A percentile compares a stretch with the other conserved stretches of the same genome.
Evolutionary conservation across 2,329 filamentous ascomycete species (phyloP).

Genomic region (Penicillium nordicum): DNA sequence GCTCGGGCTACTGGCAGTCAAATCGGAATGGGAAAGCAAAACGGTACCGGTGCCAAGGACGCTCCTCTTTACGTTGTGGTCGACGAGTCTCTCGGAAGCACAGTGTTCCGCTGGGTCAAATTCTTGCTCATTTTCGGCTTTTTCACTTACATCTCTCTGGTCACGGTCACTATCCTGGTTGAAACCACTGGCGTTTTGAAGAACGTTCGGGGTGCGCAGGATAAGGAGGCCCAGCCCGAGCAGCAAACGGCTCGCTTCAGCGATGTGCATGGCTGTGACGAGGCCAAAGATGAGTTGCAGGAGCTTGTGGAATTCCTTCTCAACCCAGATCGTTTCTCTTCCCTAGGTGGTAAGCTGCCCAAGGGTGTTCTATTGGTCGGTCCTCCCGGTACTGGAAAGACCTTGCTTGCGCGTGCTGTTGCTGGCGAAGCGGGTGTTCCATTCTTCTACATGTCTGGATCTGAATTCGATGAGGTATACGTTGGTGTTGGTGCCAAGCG

Average conservation of each 20-base stretch:
- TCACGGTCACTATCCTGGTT: constrained; percentile 75
- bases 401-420: constrained; percentile 87
- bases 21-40: constrained; percentile 49
- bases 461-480: constrained; percentile 97
- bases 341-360: constrained; percentile 90
- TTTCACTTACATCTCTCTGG: constrained; percentile 72
- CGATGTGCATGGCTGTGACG: constrained; percentile 95
- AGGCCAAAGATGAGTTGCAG: constrained; percentile 96
- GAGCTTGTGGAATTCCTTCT: constrained; percentile 95
- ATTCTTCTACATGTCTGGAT: constrained; percentile 99
- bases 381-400: constrained; percentile 96
- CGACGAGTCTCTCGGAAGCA: constrained; percentile 76
- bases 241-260: constrained; percentile 86
- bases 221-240: constrained; percentile 85
- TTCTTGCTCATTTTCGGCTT: constrained; percentile 77
- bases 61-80: constrained; percentile 94
- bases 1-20: constrained; percentile 67
- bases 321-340: constrained; percentile 88
- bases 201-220: constrained; percentile 67
- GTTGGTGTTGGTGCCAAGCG: constrained; percentile 96
- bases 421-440: constrained; percentile 95
- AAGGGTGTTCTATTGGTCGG: constrained; percentile 95
- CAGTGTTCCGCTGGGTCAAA: constrained; percentile 87
- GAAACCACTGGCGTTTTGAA: constrained; percentile 77
- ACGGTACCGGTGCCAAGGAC: constrained; percentile 68